phyloP scores from a whole-genome alignment of 2,329 filamentous ascomycete species.

The Microascus cirrosus region DNA sequence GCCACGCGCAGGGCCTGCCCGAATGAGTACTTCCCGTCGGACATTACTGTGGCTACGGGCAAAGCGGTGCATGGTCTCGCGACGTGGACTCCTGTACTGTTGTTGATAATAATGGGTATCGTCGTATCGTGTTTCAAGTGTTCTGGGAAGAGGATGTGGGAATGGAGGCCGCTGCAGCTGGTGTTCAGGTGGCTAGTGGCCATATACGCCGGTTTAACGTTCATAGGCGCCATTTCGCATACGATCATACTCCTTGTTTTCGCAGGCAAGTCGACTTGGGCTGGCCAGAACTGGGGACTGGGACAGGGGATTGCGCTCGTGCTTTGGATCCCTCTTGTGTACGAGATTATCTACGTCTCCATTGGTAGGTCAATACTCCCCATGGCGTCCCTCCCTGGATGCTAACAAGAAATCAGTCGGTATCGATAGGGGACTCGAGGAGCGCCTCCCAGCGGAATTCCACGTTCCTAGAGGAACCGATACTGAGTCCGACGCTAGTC shows the following conservation, averaged over 20 bases:
- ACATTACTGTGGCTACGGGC: neutral
- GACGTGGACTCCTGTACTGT: neutral
- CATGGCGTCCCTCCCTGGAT: neutral
- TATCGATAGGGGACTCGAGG: neutral
- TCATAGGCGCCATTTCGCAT: neutral
- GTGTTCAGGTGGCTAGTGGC: neutral
- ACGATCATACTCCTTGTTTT: neutral
- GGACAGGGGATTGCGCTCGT: conserved; percentile 2
- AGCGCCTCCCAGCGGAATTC: neutral
- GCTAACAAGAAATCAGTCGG: neutral
- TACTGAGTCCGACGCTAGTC: neutral
- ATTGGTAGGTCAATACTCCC: neutral
- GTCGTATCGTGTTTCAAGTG: neutral
- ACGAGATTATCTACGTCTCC: neutral
- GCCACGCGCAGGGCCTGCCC: neutral
- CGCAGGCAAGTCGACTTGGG: neutral
- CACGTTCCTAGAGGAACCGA: neutral
- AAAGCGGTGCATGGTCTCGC: neutral
- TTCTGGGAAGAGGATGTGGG: conserved; percentile 1
- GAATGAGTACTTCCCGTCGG: neutral
- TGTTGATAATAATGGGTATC: neutral
- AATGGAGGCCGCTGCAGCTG: neutral
- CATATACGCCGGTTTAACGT: neutral
- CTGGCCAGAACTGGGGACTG: neutral
- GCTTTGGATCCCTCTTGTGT: conserved; percentile 1